These are phyloP conservation scores for Tetragonia tetragonoides DNA, from an alignment of 148 eudicot genomes.

Conservation along the genomic window DNA sequence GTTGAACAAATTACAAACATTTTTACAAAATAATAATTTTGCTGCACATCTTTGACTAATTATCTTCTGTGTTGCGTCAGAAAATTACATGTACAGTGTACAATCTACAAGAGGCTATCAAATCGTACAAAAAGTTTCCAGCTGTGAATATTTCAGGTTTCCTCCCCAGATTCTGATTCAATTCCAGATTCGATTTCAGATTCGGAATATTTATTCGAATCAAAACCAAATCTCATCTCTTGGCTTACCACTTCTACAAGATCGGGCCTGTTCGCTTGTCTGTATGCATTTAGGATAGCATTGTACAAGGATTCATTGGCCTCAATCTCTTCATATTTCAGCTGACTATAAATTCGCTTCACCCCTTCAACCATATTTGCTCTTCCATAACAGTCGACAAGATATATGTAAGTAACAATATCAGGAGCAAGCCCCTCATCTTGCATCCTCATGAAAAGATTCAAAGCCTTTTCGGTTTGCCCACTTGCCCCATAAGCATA, in stretches of 20 bases:
- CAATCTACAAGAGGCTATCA: not conserved
- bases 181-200: constrained; percentile 52
- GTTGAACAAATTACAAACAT: not conserved
- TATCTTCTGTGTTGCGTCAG: not conserved
- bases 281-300: constrained; percentile 66
- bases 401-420: constrained; percentile 56
- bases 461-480: constrained; percentile 60
- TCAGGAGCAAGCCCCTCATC: constrained; percentile 66
- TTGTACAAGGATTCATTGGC: constrained; percentile 55
- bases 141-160: constrained; percentile 7
- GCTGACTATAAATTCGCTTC: constrained; percentile 52
- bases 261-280: constrained; percentile 49
- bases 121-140: not conserved
- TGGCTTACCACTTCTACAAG: constrained; percentile 70
- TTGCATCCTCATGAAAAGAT: constrained; percentile 74
- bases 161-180: constrained; percentile 35
- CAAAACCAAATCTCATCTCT: constrained; percentile 59
- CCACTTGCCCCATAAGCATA: constrained; percentile 58
- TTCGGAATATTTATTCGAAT: constrained; percentile 35
- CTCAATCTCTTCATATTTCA: constrained; percentile 56
- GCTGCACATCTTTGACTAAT: constrained; percentile 15
- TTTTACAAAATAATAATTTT: not conserved
- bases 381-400: constrained; percentile 71
- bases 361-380: constrained; percentile 82
- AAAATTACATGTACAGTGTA: constrained; percentile 7